Conservation (phyloP, 495 filamentous ascomycete species). For the Astrothelium subdiscretum region DNA sequence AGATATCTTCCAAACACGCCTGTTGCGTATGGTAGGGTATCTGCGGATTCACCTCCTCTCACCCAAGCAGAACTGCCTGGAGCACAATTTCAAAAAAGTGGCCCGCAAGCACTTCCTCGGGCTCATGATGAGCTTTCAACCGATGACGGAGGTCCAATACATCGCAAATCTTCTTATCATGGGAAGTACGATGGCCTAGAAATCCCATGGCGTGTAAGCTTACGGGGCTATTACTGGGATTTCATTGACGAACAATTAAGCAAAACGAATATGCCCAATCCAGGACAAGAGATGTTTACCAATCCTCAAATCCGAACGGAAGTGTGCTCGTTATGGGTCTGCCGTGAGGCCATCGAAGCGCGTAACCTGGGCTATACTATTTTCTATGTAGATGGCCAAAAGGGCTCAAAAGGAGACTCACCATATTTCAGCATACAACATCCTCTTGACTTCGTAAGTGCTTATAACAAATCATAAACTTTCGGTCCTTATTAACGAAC, state of each 20-base stretch:
- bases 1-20: background rate
- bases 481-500: background rate
- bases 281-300: background rate
- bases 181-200: background rate
- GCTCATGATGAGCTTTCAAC: background rate
- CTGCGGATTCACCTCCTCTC: background rate
- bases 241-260: background rate
- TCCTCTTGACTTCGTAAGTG: background rate
- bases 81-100: background rate
- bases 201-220: background rate
- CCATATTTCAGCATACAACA: background rate
- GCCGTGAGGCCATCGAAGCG: background rate
- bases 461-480: background rate
- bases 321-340: background rate
- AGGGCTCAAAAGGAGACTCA: background rate
- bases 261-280: background rate
- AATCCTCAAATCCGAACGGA: background rate
- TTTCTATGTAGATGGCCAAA: background rate
- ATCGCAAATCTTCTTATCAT: background rate
- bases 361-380: background rate
- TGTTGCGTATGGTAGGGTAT: background rate
- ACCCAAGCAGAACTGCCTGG: background rate
- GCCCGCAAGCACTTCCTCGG: background rate
- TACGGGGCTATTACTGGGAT: background rate
- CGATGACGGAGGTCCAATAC: background rate